Evolutionary conservation across 2,329 filamentous ascomycete species (phyloP), one percentile per base, ranked within the genome.

Genomic region (Neophaeococcomyces aloes): DNA sequence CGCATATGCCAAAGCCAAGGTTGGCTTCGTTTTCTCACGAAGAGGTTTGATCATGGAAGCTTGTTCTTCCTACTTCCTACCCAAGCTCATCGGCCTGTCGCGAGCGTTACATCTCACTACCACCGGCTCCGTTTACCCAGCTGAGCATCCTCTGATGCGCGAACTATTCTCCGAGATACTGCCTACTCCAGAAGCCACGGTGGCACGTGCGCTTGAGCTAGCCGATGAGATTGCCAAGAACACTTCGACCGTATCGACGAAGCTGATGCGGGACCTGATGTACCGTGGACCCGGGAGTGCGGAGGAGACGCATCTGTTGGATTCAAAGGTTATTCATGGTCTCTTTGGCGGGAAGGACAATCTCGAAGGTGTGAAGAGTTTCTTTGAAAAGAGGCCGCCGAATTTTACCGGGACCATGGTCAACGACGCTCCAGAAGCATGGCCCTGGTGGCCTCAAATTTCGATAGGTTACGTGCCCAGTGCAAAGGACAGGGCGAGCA

Each of bases 261-360:
- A 75, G 50, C 56, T 86, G 44, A 86, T 84, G 74, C 74, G 76
- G 56, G 82, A 86, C 55, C 61, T 88, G 66, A 79, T 87, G 67
- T 85, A 73, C 57, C 56, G 63, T 7, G 61, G 62, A 2, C 58
- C 63, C 2, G 67, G 63, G 14, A 76, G 70, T 17, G 74, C 81
- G 0, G 83, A 88, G 64, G 79, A 70, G 38, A 75, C 81, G 43
- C 81, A 86, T 65, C 60, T 86, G 50, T 63, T 87, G 23, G 83
- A 88, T 48, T 66, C 63, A 5, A 54, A 52, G 15, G 43, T 66
- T 25, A 61, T 67, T n/a, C 60, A 57, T 42, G 60, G 63, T 36
- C 53, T 65, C 47, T 66, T 67, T 53, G 61, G 56, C 4, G 41
- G 45, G 27, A 75, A 71, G 50, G 82, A 86, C 54, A 76, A 80